Percentiles rank a stretch among this genome's conserved stretches.
Conservation (phyloP, 768 basidiomycete species). For the Naganishia antarctica region DNA sequence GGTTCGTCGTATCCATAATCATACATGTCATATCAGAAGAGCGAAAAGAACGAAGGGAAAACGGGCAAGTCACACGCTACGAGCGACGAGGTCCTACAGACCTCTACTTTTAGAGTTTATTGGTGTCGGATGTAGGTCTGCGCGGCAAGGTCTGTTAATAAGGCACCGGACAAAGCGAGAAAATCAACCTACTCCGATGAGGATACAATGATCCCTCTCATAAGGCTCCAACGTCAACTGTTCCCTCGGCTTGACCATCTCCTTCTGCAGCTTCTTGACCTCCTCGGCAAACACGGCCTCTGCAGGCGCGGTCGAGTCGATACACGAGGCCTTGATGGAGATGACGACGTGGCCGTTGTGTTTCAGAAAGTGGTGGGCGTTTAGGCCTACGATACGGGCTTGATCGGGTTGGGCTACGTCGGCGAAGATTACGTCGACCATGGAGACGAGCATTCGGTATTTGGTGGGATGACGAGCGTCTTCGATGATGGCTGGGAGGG, state of each 20-base stretch:
- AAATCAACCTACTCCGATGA: conserved; percentile 28
- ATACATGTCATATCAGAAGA: too few species aligned
- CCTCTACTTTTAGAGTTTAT: too few species aligned
- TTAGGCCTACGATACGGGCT: conserved; percentile 88
- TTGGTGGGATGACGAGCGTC: conserved; percentile 94
- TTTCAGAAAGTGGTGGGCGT: conserved; percentile 93
- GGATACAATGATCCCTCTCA: conserved; percentile 48
- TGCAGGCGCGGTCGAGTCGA: conserved; percentile 90
- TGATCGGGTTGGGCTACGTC: conserved; percentile 99
- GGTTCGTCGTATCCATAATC: too few species aligned
- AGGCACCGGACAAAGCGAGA: neutral
- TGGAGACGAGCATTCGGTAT: conserved; percentile 92
- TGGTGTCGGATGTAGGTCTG: conserved; percentile 28
- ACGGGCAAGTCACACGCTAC: too few species aligned
- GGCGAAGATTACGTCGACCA: conserved; percentile 96
- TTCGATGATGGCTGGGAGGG: conserved; percentile 67
- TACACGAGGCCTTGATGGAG: conserved; percentile 98
- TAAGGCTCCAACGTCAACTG: conserved; percentile 58
- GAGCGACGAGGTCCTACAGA: too few species aligned
- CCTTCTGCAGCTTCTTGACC: conserved; percentile 70
- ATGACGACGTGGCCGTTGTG: conserved; percentile 87
- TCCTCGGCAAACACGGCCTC: conserved; percentile 84
- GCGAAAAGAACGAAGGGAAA: neutral
- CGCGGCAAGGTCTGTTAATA: neutral
- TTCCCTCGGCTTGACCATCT: conserved; percentile 80